These are phyloP conservation scores for Mycena pura DNA, from an alignment of 768 basidiomycete genomes.

Conservation along the genomic window DNA sequence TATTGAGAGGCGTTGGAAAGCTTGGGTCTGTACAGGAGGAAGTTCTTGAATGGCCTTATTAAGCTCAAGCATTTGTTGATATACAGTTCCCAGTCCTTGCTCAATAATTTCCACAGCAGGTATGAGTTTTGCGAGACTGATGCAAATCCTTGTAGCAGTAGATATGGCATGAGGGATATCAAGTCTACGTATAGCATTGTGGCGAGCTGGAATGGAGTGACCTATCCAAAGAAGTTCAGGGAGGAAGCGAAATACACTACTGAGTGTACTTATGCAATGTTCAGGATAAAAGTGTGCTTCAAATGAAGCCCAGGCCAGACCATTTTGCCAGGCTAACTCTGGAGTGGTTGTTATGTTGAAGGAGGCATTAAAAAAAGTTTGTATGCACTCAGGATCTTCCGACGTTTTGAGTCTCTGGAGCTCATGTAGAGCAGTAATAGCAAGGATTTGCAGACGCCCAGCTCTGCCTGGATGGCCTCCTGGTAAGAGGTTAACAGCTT, in stretches of 20 bases:
- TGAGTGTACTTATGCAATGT: not conserved
- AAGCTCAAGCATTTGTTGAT: not conserved
- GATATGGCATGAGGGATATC: not conserved
- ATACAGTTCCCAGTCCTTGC: not conserved
- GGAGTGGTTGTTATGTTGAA: too few species aligned
- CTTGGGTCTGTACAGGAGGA: not conserved
- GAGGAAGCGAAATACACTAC: not conserved
- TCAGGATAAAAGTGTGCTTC: not conserved
- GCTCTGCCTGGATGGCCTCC: too few species aligned
- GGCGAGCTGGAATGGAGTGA: not conserved
- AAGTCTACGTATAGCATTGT: not conserved
- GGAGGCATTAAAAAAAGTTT: too few species aligned
- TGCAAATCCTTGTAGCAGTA: not conserved
- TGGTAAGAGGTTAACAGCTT: too few species aligned
- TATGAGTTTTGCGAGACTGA: not conserved
- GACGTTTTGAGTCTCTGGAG: too few species aligned
- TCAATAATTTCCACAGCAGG: not conserved
- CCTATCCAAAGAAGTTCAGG: not conserved
- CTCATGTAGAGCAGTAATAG: too few species aligned
- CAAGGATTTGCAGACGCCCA: too few species aligned
- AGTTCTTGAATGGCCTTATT: not conserved
- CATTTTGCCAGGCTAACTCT: too few species aligned
- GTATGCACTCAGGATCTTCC: too few species aligned
- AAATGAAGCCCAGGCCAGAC: not conserved
- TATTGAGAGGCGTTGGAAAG: too few species aligned